A percentile compares a stretch with the other conserved stretches of the same genome.
These are phyloP conservation scores for Pythium grandisporangium DNA, from an alignment of 352 stramenopile genomes.

Conservation along the genomic window DNA sequence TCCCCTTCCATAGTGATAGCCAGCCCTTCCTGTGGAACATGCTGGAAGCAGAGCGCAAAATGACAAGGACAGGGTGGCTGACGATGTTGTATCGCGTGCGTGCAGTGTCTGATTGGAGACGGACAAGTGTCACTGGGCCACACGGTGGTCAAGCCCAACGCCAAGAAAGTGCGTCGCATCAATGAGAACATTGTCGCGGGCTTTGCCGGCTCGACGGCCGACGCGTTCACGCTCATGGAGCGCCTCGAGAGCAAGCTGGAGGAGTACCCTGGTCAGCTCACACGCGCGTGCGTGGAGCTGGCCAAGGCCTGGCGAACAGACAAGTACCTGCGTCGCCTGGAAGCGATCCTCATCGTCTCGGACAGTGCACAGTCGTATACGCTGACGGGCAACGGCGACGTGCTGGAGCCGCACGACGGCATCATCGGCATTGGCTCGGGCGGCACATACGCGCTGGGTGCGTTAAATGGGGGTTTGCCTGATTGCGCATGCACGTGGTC, in stretches of 20 bases:
- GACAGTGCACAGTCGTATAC: slow-evolving; percentile 95
- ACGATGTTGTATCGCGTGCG: neutral
- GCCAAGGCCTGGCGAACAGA: slow-evolving; percentile 98
- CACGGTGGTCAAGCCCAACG: slow-evolving; percentile 97
- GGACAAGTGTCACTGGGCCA: slow-evolving; percentile 95
- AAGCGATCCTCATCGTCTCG: slow-evolving; percentile 92
- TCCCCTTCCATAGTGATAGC: neutral
- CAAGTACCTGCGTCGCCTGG: slow-evolving; percentile 96
- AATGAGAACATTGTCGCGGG: slow-evolving; percentile 93
- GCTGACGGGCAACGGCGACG: slow-evolving; percentile 97
- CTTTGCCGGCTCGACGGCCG: slow-evolving; percentile 95
- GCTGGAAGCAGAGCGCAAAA: no score
- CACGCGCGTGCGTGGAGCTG: slow-evolving; percentile 96
- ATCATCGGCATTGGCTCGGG: slow-evolving; percentile 95
- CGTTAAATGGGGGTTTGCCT: no score
- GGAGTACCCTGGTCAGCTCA: slow-evolving; percentile 96
- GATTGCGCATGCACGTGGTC: no score
- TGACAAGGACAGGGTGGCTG: no score
- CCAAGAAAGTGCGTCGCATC: slow-evolving; percentile 96
- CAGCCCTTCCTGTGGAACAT: no score
- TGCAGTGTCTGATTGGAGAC: slow-evolving; percentile 93
- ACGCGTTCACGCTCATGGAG: slow-evolving; percentile 98
- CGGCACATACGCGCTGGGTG: slow-evolving; percentile 91
- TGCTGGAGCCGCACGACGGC: slow-evolving; percentile 95
- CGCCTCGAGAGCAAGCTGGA: slow-evolving; percentile 97